Conservation (phyloP, 2,329 filamentous ascomycete genomes). For the Pseudogymnoascus sp. region DNA sequence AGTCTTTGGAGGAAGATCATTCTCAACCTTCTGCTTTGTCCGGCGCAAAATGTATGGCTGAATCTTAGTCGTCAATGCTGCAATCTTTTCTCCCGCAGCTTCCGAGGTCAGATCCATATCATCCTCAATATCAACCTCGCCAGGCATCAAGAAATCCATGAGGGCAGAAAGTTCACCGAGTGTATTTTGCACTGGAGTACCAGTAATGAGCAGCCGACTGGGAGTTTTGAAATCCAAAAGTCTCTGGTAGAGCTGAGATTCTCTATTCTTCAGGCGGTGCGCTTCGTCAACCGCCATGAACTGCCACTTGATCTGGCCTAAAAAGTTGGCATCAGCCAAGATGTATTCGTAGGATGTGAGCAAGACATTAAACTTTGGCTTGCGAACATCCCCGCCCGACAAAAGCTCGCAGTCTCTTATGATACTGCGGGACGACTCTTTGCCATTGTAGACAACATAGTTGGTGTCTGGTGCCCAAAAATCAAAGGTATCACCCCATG, state of each 20-base stretch:
- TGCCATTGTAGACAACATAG: constrained; percentile 94
- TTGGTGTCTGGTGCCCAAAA: constrained; percentile 93
- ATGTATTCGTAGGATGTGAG: constrained; percentile 98
- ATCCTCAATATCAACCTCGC: constrained; percentile 82
- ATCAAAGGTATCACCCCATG: constrained; percentile 98
- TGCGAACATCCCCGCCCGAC: constrained; percentile 76
- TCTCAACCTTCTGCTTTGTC: constrained; percentile 96
- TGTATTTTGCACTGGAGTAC: constrained; percentile 96
- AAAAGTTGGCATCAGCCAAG: constrained; percentile 73
- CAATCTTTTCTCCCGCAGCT: constrained; percentile 80
- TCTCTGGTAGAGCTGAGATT: constrained; percentile 85
- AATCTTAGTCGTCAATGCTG: constrained; percentile 77
- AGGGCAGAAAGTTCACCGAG: constrained; percentile 85
- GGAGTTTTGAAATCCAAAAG: constrained; percentile 81
- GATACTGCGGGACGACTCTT: constrained; percentile 75
- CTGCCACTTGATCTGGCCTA: constrained; percentile 94
- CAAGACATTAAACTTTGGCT: constrained; percentile 94
- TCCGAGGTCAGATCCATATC: constrained; percentile 79
- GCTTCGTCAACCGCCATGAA: constrained; percentile 95
- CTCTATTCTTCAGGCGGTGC: constrained; percentile 91
- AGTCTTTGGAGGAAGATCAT: constrained; percentile 90
- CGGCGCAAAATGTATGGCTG: constrained; percentile 91
- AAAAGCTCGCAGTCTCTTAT: constrained; percentile 89
- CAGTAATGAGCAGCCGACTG: constrained; percentile 87
- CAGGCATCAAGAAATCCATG: constrained; percentile 96